These are phyloP conservation scores for Lineolata rhizophorae DNA, from an alignment of 495 filamentous ascomycete genomes.

Conservation along the genomic window DNA sequence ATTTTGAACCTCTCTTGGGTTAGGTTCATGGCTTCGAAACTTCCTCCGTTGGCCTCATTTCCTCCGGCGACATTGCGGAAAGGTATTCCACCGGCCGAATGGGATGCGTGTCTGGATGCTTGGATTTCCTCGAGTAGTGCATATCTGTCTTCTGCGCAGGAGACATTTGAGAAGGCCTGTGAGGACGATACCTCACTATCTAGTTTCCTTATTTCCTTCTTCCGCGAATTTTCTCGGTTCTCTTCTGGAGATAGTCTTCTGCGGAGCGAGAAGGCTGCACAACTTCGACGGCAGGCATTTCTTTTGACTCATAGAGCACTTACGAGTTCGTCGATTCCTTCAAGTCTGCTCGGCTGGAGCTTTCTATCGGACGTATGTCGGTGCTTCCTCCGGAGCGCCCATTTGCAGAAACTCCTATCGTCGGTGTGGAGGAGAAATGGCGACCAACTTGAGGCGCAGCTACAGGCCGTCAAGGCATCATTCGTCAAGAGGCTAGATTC, in stretches of 20 bases:
- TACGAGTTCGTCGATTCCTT: constrained; percentile 21
- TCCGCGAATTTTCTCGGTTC: too few relatives aligned
- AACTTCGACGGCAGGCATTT: constrained; percentile 39
- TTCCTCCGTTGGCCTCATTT: constrained; percentile 55
- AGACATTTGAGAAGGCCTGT: too few relatives aligned
- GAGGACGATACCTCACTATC: too few relatives aligned
- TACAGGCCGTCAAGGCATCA: constrained; percentile 25
- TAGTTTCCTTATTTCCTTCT: too few relatives aligned
- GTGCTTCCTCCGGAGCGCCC: constrained; percentile 29
- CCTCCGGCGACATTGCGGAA: constrained; percentile 45
- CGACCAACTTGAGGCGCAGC: constrained; percentile 18
- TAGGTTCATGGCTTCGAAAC: too few relatives aligned
- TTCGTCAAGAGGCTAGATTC: too few relatives aligned
- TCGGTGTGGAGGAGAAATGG: constrained; percentile 23
- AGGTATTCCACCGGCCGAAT: constrained; percentile 43
- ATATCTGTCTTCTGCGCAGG: too few relatives aligned
- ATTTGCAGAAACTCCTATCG: constrained; percentile 20
- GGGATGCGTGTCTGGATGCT: constrained; percentile 56
- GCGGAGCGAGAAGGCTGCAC: constrained; percentile 20
- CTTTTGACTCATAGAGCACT: constrained; percentile 30
- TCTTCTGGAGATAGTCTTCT: too few relatives aligned
- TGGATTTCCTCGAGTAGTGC: too few relatives aligned
- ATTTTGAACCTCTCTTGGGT: too few relatives aligned
- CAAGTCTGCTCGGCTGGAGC: constrained; percentile 26
- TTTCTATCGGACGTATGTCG: constrained; percentile 35